phyloP scores from a whole-genome alignment of 2,329 filamentous ascomycete genomes.

The Scorias spongiosa region DNA sequence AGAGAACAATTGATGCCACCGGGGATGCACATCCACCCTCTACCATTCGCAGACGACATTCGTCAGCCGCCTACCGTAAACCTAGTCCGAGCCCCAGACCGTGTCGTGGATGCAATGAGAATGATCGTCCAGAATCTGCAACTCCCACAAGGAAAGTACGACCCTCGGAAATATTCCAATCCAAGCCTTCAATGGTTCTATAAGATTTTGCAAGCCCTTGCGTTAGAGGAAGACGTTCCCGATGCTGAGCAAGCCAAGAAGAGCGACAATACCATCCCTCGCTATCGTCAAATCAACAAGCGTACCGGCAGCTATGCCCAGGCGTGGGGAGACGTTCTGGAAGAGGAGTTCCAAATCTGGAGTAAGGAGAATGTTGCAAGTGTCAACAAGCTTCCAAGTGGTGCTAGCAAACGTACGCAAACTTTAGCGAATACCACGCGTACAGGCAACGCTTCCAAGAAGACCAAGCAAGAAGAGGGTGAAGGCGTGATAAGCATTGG shows the following conservation, averaged over 20 bases:
- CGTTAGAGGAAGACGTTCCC: constrained; percentile 80
- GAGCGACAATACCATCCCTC: constrained; percentile 70
- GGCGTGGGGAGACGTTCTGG: constrained; percentile 58
- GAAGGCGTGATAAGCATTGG: constrained; percentile 25
- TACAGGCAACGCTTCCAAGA: constrained; percentile 25
- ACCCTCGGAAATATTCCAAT: constrained; percentile 79
- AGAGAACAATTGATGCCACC: constrained; percentile 59
- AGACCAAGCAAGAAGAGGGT: constrained; percentile 25
- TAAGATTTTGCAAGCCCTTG: constrained; percentile 77
- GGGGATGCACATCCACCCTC: constrained; percentile 74
- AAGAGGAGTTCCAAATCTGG: constrained; percentile 38
- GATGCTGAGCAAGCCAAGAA: constrained; percentile 31
- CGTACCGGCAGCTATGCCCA: constrained; percentile 64
- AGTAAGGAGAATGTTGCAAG: constrained; percentile 17
- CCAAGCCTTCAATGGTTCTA: constrained; percentile 88
- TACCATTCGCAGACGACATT: constrained; percentile 83
- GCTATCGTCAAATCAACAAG: constrained; percentile 78
- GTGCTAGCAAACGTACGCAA: constrained; percentile 29
- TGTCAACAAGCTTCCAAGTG: constrained; percentile 28
- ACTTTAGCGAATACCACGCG: constrained; percentile 6
- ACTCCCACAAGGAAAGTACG: constrained; percentile 70
- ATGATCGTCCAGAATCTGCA: constrained; percentile 72
- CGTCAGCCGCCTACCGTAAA: constrained; percentile 53
- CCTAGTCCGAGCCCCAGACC: constrained; percentile 45
- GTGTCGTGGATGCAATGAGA: constrained; percentile 68